A percentile compares a stretch with the other conserved stretches of the same genome.
Evolutionary conservation across 345 rosid species (phyloP).

Genomic region (Pugionium dolabratum): DNA sequence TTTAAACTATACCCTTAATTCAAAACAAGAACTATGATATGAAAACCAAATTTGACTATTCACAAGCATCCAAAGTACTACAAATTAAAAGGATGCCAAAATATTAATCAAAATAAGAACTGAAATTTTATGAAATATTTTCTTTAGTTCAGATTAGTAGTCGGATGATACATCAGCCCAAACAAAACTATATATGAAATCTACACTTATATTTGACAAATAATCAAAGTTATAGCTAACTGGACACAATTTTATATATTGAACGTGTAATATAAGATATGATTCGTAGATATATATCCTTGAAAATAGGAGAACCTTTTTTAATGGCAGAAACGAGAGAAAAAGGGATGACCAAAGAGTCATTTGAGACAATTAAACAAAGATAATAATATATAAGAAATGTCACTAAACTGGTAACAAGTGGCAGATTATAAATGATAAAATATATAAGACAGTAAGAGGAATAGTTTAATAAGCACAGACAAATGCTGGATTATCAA

Average conservation of each 20-base stretch:
- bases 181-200: background rate
- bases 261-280: background rate
- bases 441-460: background rate
- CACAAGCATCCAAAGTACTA: constrained; percentile 18
- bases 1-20: background rate
- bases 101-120: constrained; percentile 1
- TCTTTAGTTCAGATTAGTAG: background rate
- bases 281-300: constrained; percentile 11
- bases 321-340: background rate
- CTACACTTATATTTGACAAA: background rate
- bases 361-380: background rate
- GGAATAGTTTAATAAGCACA: constrained; percentile 17
- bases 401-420: constrained; percentile 27
- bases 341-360: background rate
- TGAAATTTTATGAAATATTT: background rate
- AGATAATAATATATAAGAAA: background rate
- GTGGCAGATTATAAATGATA: constrained; percentile 25
- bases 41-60: constrained; percentile 24
- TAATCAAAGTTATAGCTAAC: background rate
- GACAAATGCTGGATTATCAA: constrained; percentile 24
- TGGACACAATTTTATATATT: background rate
- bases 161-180: background rate
- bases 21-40: constrained; percentile 16
- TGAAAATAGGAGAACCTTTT: background rate
- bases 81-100: constrained; percentile 6